Evolutionary conservation across 306 rosid genomes (phyloP), one percentile per base, ranked within the genome.

Genomic region (Sophora flavescens): DNA sequence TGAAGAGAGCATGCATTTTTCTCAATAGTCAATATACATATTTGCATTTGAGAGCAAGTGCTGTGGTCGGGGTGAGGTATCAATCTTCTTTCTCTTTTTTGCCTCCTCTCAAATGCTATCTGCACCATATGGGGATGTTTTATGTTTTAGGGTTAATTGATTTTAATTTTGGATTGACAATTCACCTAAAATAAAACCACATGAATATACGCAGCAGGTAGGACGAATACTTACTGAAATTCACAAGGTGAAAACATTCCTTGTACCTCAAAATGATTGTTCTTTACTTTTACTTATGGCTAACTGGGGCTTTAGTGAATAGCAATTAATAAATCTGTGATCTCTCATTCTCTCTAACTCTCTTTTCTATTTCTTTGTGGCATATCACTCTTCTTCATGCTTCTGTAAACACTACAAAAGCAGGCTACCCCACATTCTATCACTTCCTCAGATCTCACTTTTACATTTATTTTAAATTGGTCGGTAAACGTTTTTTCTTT

Each of bases 191-290:
- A 35, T 14, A n/a, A 69, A 78, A 35, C n/a, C 38, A 4, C 61
- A 48, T 36, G 47, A 59, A 6, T 35, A 14, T 35, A 47, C 33
- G 56, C 53, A 51, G 32, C 53, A 51, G 32, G 32, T 38, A 41
- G 45, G 73, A 70, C 52, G 73, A 42, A 54, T 62, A 54, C 63
- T 12, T 28, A 1, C 14, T 79, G 47, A 69, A 70, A 17, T 52
- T 63, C 71, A 53, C 76, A 3, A 22, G 52, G 67, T 79, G 35
- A 70, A 79, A 52, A 12, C 17, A 60, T 56, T 79, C 50, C 53
- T 14, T 17, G 1, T 42, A 36, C 47, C 47, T 8, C 47, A 8
- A 41, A 41, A 41, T 41, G 11, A 9, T 41, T 8, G 44, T 39
- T 6, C 44, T 39, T 68, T 38, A 35, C 54, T 52, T 48, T 18